Conservation (phyloP, 2,329 filamentous ascomycete species). For the Pseudodiploospora longispora region DNA sequence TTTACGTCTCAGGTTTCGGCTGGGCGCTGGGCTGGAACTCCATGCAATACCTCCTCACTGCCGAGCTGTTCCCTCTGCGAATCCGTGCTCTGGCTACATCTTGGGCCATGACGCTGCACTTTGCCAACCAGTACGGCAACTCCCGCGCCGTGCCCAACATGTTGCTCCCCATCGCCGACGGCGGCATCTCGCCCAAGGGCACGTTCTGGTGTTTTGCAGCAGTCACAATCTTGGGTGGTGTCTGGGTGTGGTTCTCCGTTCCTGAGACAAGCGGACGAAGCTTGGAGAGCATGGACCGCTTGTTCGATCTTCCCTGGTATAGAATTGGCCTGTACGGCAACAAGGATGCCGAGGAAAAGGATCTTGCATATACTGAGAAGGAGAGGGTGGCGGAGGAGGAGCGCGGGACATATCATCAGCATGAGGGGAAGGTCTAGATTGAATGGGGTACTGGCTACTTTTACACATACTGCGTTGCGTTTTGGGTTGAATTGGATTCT, state of each 20-base stretch:
- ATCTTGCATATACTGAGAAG: constrained; percentile 37
- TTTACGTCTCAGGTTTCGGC: constrained; percentile 60
- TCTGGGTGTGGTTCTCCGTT: constrained; percentile 65
- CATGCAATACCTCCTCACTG: constrained; percentile 71
- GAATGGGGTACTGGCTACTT: not conserved
- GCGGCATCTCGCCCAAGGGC: constrained; percentile 50
- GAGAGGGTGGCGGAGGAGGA: constrained; percentile 26
- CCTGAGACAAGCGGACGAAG: constrained; percentile 63
- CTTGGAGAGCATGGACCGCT: constrained; percentile 61
- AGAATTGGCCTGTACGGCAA: constrained; percentile 57
- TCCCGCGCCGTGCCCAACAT: constrained; percentile 67
- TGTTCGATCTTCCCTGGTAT: constrained; percentile 69
- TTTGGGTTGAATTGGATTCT: not conserved
- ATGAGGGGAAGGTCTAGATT: constrained; percentile 22
- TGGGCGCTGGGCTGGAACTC: constrained; percentile 69
- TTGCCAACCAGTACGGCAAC: constrained; percentile 73
- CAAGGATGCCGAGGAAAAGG: constrained; percentile 39
- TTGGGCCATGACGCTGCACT: constrained; percentile 70
- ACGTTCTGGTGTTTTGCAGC: constrained; percentile 72
- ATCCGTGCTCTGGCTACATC: constrained; percentile 64
- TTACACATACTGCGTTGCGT: too few species aligned
- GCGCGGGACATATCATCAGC: constrained; percentile 22
- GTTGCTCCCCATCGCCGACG: constrained; percentile 44
- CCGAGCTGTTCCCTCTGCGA: constrained; percentile 68
- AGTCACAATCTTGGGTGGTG: constrained; percentile 57